Percentiles rank a stretch among this genome's conserved stretches.
Conservation (phyloP, 148 eudicot genomes). For the Spergularia marina region DNA sequence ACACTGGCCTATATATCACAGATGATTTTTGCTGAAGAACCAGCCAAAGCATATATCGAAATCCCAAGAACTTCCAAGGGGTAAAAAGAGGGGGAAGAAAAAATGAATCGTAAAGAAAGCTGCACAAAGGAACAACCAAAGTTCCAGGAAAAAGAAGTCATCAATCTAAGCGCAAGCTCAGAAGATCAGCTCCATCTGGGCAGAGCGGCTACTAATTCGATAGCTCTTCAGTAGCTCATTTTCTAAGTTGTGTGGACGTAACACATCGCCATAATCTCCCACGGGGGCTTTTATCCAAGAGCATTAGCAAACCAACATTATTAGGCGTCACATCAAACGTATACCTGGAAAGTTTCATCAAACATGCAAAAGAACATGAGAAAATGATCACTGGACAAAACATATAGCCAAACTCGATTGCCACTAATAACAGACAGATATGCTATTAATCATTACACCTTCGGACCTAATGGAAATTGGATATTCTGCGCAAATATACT, state of each 20-base stretch:
- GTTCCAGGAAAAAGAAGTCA: constrained; percentile 25
- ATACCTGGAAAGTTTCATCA: constrained; percentile 40
- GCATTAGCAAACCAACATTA: constrained; percentile 64
- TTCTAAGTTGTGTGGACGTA: constrained; percentile 44
- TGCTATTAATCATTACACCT: background rate
- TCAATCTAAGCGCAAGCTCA: constrained; percentile 14
- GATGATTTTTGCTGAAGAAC: constrained; percentile 17
- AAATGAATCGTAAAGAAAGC: constrained; percentile 30
- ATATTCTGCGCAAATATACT: too few species aligned
- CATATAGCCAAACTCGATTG: background rate
- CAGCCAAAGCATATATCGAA: constrained; percentile 8
- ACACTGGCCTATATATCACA: constrained; percentile 32
- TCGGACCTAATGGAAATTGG: background rate
- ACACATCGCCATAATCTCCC: constrained; percentile 64
- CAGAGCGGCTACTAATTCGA: constrained; percentile 18
- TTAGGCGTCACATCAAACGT: constrained; percentile 55
- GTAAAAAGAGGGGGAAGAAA: background rate
- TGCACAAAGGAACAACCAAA: constrained; percentile 26
- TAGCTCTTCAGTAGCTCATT: constrained; percentile 3
- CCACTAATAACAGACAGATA: background rate
- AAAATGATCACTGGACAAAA: background rate
- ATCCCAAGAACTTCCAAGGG: constrained; percentile 22
- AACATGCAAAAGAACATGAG: background rate
- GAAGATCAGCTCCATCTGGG: constrained; percentile 24
- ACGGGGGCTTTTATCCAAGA: constrained; percentile 69